Base-by-base conservation (phyloP, 1,284 basidiomycete species). In the Grifola frondosa region DNA sequence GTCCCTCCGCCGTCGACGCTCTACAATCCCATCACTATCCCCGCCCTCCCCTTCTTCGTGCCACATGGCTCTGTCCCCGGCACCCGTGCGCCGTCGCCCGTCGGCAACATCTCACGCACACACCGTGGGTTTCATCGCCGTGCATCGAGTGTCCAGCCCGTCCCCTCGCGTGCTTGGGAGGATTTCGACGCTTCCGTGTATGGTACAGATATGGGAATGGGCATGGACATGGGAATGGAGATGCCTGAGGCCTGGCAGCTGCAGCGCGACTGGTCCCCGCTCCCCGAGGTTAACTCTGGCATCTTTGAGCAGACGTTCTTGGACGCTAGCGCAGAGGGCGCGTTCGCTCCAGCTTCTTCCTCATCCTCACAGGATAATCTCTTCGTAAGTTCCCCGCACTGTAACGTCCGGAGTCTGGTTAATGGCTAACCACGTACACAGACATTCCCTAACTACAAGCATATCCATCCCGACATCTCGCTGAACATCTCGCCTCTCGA, bases 1-100 rank as follows among this genome's bases (percentile, higher is more conserved):
- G 83, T 83, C 0, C 83, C 83, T 1, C 73, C 84, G 1, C 80
- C 80, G 0, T 71, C 73, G 42, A 51, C 61, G 21, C 57, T 63
- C 6, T 66, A 66, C 46, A 54, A 61, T 31, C 58, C 57, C 3
- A 74, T 76, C 26, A 56, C 69, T 5, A 50, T 75, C 9, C 74
- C 75, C 2, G 61, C 69, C 3, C 42, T 75, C 6, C 75, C 75
- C 0, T 34, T 45, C 35, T 49, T 49, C 44, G 25, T 48, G 39
- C 40, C 29, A 13, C 24, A 28, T 12, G 56, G 67, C 16, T 52
- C 40, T 44, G 63, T 65, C 5, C 65, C 69, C 15, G 65, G 39
- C 38, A 67, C 68, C 2, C 66, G 71, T 13, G 67, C 70, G 0
- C 62, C 61, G 0, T 76, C 75, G 0, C 74, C 76, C 46, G 63